A percentile compares a stretch with the other conserved stretches of the same genome.
Evolutionary conservation across 768 basidiomycete genomes (phyloP).

Genomic region (Leccinum pellstonianum): DNA sequence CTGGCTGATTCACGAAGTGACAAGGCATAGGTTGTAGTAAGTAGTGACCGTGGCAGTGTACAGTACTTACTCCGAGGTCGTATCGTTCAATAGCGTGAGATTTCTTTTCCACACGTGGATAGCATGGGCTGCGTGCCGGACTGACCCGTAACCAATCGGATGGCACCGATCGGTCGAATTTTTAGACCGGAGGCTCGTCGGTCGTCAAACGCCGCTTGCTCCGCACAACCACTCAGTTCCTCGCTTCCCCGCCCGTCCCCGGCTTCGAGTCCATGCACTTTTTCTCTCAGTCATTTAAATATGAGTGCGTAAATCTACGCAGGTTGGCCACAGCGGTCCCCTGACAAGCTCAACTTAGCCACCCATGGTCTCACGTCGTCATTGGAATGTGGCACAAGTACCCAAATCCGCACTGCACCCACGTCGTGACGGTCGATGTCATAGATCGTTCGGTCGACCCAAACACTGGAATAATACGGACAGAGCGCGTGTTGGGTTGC

Average conservation of each 20-base stretch:
- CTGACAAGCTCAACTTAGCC: slow-evolving; percentile 44
- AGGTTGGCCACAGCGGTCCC: slow-evolving; percentile 1
- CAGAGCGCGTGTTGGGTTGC: slow-evolving; percentile 86
- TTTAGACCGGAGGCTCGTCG: slow-evolving; percentile 8
- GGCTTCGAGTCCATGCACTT: slow-evolving; percentile 63
- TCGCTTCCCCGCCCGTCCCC: slow-evolving; percentile 24
- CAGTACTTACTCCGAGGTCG: too few species aligned
- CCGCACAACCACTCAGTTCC: slow-evolving; percentile 20
- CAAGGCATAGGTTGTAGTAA: neutral
- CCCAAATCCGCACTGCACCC: slow-evolving; percentile 88
- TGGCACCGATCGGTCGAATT: slow-evolving; percentile 10
- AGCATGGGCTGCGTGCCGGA: slow-evolving; percentile 13
- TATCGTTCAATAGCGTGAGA: slow-evolving; percentile 8
- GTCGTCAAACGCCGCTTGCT: slow-evolving; percentile 16
- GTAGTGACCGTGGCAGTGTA: neutral
- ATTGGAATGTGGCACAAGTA: slow-evolving; percentile 96
- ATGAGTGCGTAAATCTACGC: slow-evolving; percentile 59
- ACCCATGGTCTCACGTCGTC: slow-evolving; percentile 88
- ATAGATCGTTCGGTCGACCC: slow-evolving; percentile 83
- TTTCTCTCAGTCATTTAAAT: slow-evolving; percentile 81
- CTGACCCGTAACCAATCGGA: slow-evolving; percentile 31
- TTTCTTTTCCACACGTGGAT: neutral
- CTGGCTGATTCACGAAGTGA: slow-evolving; percentile 29
- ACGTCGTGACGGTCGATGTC: slow-evolving; percentile 86
- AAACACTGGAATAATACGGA: slow-evolving; percentile 83